Evolutionary conservation across 306 rosid genomes (phyloP).

Genomic region (Lablab purpureus): DNA sequence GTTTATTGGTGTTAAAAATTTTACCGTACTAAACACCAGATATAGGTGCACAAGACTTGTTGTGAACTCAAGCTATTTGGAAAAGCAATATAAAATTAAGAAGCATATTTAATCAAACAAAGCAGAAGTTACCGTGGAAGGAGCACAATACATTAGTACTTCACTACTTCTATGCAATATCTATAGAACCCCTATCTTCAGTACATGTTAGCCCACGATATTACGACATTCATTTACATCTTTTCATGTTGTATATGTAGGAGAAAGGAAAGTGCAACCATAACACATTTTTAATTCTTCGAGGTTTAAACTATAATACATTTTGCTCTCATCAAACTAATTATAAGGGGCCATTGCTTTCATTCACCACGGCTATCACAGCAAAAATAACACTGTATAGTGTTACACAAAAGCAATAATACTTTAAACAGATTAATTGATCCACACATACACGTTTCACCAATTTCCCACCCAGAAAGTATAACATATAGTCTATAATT

Average conservation of each 20-base stretch:
- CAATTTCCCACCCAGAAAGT: conserved; percentile 7
- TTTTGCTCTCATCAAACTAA: conserved; percentile 19
- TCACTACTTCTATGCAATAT: conserved; percentile 4
- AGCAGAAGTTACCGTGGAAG: neutral
- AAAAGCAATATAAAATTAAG: conserved; percentile 23
- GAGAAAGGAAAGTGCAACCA: neutral
- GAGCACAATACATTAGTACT: neutral
- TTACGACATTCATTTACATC: neutral
- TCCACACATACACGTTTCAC: neutral
- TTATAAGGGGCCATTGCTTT: neutral
- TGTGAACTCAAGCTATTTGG: neutral
- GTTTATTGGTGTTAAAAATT: conserved; percentile 7
- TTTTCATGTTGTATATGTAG: neutral
- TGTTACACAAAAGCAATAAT: neutral
- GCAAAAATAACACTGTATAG: neutral
- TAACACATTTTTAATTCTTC: conserved; percentile 1
- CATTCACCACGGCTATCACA: neutral
- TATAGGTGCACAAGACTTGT: conserved; percentile 11
- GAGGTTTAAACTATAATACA: conserved; percentile 18
- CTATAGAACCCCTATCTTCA: neutral
- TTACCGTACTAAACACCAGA: neutral
- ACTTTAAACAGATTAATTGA: neutral
- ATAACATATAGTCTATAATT: neutral
- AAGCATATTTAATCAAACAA: conserved; percentile 8
- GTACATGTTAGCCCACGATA: conserved; percentile 8